Evolutionary conservation across 352 stramenopile genomes (phyloP).

Genomic region (Peronospora belbahrii): DNA sequence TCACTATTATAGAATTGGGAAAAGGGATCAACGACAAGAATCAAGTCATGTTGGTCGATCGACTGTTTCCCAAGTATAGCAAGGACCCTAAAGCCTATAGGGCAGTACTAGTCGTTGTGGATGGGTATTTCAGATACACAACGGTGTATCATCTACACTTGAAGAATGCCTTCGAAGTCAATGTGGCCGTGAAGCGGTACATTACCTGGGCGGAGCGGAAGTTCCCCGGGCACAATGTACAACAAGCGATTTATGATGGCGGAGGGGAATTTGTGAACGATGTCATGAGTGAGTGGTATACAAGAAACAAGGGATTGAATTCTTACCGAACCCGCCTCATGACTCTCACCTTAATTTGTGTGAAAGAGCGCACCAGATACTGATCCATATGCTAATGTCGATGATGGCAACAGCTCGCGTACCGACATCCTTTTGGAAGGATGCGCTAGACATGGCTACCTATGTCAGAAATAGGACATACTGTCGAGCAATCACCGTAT

Average conservation of each 20-base stretch:
- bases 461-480: background rate
- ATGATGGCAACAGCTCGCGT: background rate
- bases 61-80: background rate
- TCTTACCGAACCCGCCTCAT: background rate
- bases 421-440: background rate
- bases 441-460: background rate
- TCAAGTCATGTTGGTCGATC: background rate
- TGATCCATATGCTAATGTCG: background rate
- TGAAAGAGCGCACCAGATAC: background rate
- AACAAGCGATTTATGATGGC: background rate
- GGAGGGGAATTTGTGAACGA: background rate
- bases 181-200: background rate
- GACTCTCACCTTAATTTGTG: background rate
- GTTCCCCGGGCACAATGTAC: background rate
- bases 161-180: background rate
- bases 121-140: background rate
- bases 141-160: background rate
- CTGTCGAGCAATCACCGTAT: background rate
- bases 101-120: background rate
- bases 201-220: background rate
- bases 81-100: background rate
- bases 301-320: background rate
- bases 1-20: background rate
- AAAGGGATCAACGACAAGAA: background rate
- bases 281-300: background rate